Evolutionary conservation across 2,329 filamentous ascomycete genomes (phyloP).

Genomic region (Botrytis galanthina): DNA sequence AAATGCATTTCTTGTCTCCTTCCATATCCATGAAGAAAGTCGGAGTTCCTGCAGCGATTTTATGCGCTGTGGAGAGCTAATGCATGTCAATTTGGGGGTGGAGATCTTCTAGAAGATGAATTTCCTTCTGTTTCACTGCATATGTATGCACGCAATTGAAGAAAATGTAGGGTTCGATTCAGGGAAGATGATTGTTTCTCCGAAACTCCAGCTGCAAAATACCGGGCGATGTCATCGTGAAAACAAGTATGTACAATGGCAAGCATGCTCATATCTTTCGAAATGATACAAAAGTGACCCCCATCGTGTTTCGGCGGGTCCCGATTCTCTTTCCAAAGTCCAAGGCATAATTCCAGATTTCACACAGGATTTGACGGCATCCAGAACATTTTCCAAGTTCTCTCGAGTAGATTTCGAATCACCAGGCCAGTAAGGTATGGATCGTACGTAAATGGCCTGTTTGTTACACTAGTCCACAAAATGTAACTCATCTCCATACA

Average conservation of each 20-base stretch:
- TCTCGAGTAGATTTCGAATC: background rate
- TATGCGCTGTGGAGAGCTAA: background rate
- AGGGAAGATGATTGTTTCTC: background rate
- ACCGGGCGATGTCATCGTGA: background rate
- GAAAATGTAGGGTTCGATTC: background rate
- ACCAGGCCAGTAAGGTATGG: background rate
- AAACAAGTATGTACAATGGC: background rate
- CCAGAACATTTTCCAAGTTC: background rate
- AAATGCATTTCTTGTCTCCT: background rate
- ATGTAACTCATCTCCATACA: background rate
- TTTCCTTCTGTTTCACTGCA: conserved; percentile 18
- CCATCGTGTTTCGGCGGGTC: background rate
- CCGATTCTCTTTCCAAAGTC: background rate
- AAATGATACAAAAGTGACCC: background rate
- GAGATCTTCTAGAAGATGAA: conserved; percentile 14
- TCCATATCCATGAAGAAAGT: conserved; percentile 1
- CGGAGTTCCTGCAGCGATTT: background rate
- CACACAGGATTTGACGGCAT: background rate
- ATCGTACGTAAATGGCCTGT: too few species aligned
- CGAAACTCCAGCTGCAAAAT: background rate
- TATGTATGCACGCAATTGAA: conserved; percentile 3
- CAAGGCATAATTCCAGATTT: background rate
- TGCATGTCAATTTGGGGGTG: background rate
- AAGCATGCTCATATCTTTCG: background rate
- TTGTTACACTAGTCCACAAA: background rate